phyloP scores from a whole-genome alignment of 139 green algal species.

The Diplosphaera chodatii region DNA sequence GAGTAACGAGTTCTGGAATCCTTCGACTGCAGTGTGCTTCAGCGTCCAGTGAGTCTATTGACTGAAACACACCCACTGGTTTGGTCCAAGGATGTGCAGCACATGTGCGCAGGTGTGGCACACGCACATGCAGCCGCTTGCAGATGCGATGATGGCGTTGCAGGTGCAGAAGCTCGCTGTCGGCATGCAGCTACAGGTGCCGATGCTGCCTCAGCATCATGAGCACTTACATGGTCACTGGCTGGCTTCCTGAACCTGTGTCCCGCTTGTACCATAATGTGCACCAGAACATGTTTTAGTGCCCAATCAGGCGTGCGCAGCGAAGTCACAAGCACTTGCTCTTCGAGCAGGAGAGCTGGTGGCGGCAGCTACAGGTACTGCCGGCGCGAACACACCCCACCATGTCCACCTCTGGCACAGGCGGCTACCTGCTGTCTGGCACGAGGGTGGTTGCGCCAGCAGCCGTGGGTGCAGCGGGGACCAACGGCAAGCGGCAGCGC shows the following conservation, averaged over 20 bases:
- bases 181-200: slow-evolving; percentile 18
- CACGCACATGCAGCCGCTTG: slow-evolving; percentile 51
- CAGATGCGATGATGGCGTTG: slow-evolving; percentile 44
- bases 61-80: too few relatives aligned
- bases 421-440: slow-evolving; percentile 74
- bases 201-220: too few relatives aligned
- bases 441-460: slow-evolving; percentile 14
- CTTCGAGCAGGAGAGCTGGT: slow-evolving; percentile 72
- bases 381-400: slow-evolving; percentile 70
- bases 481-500: background rate
- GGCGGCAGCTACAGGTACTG: slow-evolving; percentile 73
- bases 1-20: too few relatives aligned
- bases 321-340: too few relatives aligned
- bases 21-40: too few relatives aligned
- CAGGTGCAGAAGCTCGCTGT: slow-evolving; percentile 16
- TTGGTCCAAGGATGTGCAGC: too few relatives aligned
- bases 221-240: too few relatives aligned
- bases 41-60: too few relatives aligned
- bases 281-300: too few relatives aligned
- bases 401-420: slow-evolving; percentile 71
- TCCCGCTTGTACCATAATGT: slow-evolving; percentile 37
- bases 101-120: slow-evolving; percentile 3
- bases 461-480: background rate
- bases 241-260: too few relatives aligned
- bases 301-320: too few relatives aligned